Base-by-base conservation (phyloP, 306 rosid species). In the Boehmeria nivea region DNA sequence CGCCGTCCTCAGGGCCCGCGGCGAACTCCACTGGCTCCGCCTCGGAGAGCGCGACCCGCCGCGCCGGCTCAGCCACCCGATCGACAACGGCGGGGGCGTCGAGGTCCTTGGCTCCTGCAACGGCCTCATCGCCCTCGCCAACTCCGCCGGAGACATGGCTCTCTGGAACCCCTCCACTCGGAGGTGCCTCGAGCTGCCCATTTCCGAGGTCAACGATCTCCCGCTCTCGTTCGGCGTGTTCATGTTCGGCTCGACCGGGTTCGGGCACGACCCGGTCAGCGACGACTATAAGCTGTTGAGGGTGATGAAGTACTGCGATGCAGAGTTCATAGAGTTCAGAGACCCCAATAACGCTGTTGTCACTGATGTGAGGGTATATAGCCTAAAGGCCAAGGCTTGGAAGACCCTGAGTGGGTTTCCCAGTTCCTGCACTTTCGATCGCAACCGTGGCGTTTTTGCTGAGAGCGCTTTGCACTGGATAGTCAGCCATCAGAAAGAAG, bases 221-320 rank as follows among this genome's bases (percentile, higher is more conserved):
- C 16, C 21, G 38, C 10, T 13, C 37, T 16, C 16, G 2, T 33
- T 33, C 10, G 7, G 9, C 36, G 9, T 31, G 5, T 31, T 31
- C 9, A 6, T 31, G 36, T 31, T 2, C 36, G 8, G 6, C 10
- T 17, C 15, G 9, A 31, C 10, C 22, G 59, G 20, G 36, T 54
- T 54, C 18, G 59, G 59, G 13, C 16, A 54, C 37, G 43, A 54
- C 59, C 44, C 26, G 9, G 15, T 54, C 21, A 13, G 3, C 13
- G 59, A 54, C 21, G 59, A 54, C 8, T 54, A 54, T 23, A 54
- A 54, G 26, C 13, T 54, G 43, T 23, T 54, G 12, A 33, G 39
- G 43, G 6, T 31, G 14, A 13, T 6, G 6, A 15, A 31, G 20
- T 33, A 8, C 37, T 31, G 6, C 22, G 59, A 34, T 33, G 23